Evolutionary conservation across 1,139 yeast genomes (phyloP), one percentile per base, ranked within the genome.

Genomic region (Taphrina flavorubra): DNA sequence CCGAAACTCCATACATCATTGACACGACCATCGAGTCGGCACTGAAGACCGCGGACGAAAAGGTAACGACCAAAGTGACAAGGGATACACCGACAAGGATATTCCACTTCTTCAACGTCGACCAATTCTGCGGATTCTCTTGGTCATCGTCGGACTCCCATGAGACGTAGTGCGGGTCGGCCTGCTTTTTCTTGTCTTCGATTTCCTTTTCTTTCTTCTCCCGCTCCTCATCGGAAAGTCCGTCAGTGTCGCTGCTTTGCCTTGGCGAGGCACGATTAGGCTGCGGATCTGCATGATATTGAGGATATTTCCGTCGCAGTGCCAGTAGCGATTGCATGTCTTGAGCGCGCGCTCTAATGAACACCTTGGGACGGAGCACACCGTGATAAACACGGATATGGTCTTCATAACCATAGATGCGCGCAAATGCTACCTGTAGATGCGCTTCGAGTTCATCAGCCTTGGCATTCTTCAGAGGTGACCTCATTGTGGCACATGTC

Each of bases 51-150:
- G 77, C 76, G 80, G 73, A 36, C 87, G 88, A 0, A 89, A 88
- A 0, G 87, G 83, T 73, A 83, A 85, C 39, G 86, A 82, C 0
- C 89, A 86, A 0, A 88, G 81, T 7, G 85, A 87, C 63, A n/a
- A 59, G 39, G 13, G 68, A 47, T 20, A 61, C 65, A 13, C 59
- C 40, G 37, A 58, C 34, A 8, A 68, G 44, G 49, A 68, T 55
- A 34, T 20, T 44, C 70, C 70, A 68, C 40, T 58, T 64, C 47
- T 61, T 58, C 1, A 16, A 11, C 18, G 40, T 82, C 85, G 83
- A 74, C 87, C 87, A 6, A 85, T 86, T 8, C 83, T 78, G 3
- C 13, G 90, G 90, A 73, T 85, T 81, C 63, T 83, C 87, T 0
- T 86, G 86, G 73, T 86, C 89, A 69, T 83, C 80, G 0, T 79